Conservation (phyloP, 495 filamentous ascomycete species). For the Penicillium chermesinum region DNA sequence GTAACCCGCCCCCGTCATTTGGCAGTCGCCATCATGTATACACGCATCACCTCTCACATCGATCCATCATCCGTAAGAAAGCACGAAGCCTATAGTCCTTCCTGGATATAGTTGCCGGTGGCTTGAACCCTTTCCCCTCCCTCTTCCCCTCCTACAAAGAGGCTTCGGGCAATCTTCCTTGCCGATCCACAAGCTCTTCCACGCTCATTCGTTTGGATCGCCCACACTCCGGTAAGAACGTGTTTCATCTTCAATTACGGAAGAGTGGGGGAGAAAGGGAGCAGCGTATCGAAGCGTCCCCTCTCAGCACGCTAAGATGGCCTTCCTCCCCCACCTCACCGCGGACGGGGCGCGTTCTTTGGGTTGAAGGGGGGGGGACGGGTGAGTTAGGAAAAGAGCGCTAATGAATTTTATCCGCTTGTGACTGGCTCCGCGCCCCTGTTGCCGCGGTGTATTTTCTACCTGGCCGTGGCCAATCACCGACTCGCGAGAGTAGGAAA, state of each 20-base stretch:
- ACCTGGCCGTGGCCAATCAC: constrained; percentile 3
- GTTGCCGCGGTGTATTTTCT: constrained; percentile 13
- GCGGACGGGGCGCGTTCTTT: constrained; percentile 19
- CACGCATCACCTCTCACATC: not conserved
- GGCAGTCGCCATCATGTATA: not conserved
- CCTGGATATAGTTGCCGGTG: not conserved
- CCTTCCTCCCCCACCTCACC: constrained; percentile 1
- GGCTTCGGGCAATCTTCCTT: not conserved
- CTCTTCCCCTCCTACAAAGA: not conserved
- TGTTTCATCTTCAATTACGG: constrained; percentile 11
- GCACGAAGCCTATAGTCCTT: not conserved
- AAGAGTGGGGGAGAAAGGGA: constrained; percentile 5
- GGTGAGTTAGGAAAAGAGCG: constrained; percentile 1
- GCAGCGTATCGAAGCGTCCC: not conserved
- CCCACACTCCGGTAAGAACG: constrained; percentile 13
- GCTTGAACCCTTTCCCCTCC: not conserved
- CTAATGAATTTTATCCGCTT: constrained; percentile 1
- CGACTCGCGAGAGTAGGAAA: too few relatives aligned
- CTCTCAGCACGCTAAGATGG: too few relatives aligned
- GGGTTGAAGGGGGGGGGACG: constrained; percentile 10
- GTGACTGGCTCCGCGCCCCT: constrained; percentile 9
- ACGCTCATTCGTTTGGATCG: constrained; percentile 16
- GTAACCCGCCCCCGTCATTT: not conserved
- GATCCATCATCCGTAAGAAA: not conserved
- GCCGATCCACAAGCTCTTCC: constrained; percentile 22